Evolutionary conservation across 2,329 filamentous ascomycete species (phyloP), one percentile per base, ranked within the genome.

Genomic region (Volutella citrinella): DNA sequence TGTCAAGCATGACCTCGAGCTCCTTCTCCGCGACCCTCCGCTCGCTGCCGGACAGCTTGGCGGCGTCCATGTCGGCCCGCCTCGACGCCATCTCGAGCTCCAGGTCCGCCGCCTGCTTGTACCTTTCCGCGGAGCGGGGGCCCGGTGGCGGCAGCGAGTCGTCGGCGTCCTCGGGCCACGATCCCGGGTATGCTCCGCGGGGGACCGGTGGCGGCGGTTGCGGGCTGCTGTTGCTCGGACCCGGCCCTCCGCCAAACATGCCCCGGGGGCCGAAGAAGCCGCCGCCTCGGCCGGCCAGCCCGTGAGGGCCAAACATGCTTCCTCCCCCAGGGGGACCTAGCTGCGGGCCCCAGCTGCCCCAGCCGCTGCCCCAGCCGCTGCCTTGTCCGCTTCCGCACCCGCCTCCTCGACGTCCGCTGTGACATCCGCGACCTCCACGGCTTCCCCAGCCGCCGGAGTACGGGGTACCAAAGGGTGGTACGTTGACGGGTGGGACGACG

Each of bases 1-100:
- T 56, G 10, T 45, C 41, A 25, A 60, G 60, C 34, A 76, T 46
- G 19, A 51, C 54, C 36, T 65, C 59, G 24, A 71, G 52, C 43
- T 65, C 61, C 38, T 45, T 54, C 32, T 62, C 60, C 21, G 52
- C 23, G 7, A 46, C 54, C 7, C 32, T 30, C 26, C 43, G 48
- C 20, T 50, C 45, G 10, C 32, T 39, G 11, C 46, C 42, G 2
- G 60, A 45, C n/a, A 49, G 36, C 10, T 49, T 48, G 7, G 48
- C 41, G 15, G 55, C 35, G 13, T 42, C 34, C 7, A 60, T 42
- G 27, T 57, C 53, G 1, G 41, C 41, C 25, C 56, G 47, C 42
- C 61, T 63, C 5, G 40, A 44, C 11, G 42, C 52, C 8, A 68
- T 53, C 21, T 59, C 48, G 18, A 46, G 49, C 36, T 65, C 61